Conservation (phyloP, 208 protist species). For the Borovskyia barvae region DNA sequence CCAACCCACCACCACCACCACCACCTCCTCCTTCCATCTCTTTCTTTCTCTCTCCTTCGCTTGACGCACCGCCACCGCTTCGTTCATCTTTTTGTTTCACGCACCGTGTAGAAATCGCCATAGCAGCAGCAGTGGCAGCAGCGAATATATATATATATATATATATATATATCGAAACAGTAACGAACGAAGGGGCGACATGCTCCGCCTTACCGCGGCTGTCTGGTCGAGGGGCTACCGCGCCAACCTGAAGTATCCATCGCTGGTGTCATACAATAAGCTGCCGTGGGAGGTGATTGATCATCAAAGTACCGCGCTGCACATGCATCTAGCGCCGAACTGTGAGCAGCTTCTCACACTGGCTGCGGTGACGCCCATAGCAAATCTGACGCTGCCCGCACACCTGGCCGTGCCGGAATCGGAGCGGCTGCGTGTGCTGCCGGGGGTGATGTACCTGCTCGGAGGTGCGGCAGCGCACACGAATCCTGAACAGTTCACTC, state of each 20-base stretch:
- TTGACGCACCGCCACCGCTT: not conserved
- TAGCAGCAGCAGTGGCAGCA: too few species aligned
- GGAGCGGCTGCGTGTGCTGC: constrained; percentile 68
- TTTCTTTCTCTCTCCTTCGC: constrained; percentile 12
- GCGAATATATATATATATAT: not conserved
- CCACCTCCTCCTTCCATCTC: not conserved
- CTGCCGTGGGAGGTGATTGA: constrained; percentile 84
- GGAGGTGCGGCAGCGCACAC: constrained; percentile 9
- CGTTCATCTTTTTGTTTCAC: constrained; percentile 7
- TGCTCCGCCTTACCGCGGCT: constrained; percentile 31
- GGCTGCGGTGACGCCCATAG: constrained; percentile 51
- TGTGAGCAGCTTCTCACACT: constrained; percentile 80
- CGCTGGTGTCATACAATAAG: constrained; percentile 89
- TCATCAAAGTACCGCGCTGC: constrained; percentile 66
- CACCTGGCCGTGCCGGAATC: constrained; percentile 44
- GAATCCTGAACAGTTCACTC: constrained; percentile 45
- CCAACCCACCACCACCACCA: too few species aligned
- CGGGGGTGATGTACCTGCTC: constrained; percentile 70
- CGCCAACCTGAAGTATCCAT: constrained; percentile 79
- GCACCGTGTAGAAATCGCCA: too few species aligned
- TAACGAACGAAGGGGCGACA: constrained; percentile 12
- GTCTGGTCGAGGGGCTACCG: constrained; percentile 51
- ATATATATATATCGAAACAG: too few species aligned
- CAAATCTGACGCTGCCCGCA: constrained; percentile 33
- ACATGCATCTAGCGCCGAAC: constrained; percentile 79